Percentiles rank a stretch among this genome's conserved stretches.
Evolutionary conservation across 2,329 filamentous ascomycete genomes (phyloP).

Genomic region (Verticillium nonalfalfae): DNA sequence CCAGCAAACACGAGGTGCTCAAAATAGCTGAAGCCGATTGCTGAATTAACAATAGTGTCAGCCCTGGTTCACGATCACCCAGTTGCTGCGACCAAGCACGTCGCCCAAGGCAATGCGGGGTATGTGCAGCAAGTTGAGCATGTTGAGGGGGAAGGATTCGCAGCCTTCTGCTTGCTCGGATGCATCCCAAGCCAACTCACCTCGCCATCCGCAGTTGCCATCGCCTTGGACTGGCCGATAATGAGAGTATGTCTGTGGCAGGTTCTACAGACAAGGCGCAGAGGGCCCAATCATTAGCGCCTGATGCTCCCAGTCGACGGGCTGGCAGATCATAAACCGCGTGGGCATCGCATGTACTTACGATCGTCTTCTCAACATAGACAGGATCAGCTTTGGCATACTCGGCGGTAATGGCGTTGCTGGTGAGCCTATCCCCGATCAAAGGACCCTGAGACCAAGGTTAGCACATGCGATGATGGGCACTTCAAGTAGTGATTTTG

Average conservation of each 20-base stretch:
- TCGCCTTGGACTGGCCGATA: constrained; percentile 87
- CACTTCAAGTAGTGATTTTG: not conserved
- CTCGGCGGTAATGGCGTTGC: constrained; percentile 70
- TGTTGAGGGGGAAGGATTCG: not conserved
- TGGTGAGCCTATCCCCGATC: constrained; percentile 72
- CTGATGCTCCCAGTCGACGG: constrained; percentile 6
- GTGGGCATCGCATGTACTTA: constrained; percentile 37
- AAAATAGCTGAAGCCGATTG: constrained; percentile 88
- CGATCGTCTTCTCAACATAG: constrained; percentile 81
- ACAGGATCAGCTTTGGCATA: constrained; percentile 84
- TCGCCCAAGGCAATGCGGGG: constrained; percentile 5
- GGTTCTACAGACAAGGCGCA: constrained; percentile 43
- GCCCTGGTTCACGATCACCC: not conserved
- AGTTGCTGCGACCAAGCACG: not conserved
- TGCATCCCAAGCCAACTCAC: constrained; percentile 45
- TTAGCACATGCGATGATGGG: constrained; percentile 14
- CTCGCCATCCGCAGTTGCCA: constrained; percentile 96
- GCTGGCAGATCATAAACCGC: not conserved
- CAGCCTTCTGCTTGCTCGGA: not conserved
- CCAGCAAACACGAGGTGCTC: constrained; percentile 70
- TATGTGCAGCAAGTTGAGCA: constrained; percentile 3
- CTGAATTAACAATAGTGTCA: constrained; percentile 37
- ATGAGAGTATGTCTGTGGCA: constrained; percentile 78
- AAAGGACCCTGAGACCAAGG: constrained; percentile 62
- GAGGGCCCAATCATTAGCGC: not conserved